phyloP scores from a whole-genome alignment of 257 asterid genomes.

The Lavandula angustifolia region DNA sequence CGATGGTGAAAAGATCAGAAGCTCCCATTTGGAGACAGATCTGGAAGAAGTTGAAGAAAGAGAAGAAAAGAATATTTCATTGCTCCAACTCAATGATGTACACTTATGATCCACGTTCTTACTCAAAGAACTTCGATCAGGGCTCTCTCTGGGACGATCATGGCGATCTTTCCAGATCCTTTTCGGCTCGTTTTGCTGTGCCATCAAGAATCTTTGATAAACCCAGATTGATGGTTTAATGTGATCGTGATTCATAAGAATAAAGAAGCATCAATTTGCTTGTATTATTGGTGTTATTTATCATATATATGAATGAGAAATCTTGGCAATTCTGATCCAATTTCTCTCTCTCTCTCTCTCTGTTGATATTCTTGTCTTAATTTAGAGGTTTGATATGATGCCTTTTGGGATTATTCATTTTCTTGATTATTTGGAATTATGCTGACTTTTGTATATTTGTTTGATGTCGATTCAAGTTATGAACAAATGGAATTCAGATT shows the following conservation, averaged over 20 bases:
- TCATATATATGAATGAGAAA: slow-evolving; percentile 10
- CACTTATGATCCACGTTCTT: slow-evolving; percentile 62
- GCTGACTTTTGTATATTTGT: slow-evolving; percentile 9
- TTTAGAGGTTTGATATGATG: slow-evolving; percentile 27
- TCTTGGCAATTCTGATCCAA: slow-evolving; percentile 11
- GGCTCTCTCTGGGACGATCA: slow-evolving; percentile 46
- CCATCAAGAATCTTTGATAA: slow-evolving; percentile 62
- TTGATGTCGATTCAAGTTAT: slow-evolving; percentile 14
- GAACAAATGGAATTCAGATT: slow-evolving; percentile 22
- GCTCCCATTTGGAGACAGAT: slow-evolving; percentile 52
- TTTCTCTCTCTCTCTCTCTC: neutral
- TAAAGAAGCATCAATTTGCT: neutral
- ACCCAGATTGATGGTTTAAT: slow-evolving; percentile 40
- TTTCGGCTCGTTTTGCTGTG: slow-evolving; percentile 71
- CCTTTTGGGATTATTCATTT: slow-evolving; percentile 23
- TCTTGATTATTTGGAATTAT: slow-evolving; percentile 17
- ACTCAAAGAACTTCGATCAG: slow-evolving; percentile 71
- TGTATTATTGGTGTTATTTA: neutral
- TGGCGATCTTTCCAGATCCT: slow-evolving; percentile 61
- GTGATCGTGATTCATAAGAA: neutral
- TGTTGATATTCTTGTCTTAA: slow-evolving; percentile 13
- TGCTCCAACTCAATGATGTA: slow-evolving; percentile 54
- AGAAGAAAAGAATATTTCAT: slow-evolving; percentile 49
- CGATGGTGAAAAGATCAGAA: slow-evolving; percentile 32
- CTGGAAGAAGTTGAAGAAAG: slow-evolving; percentile 79